These are phyloP conservation scores for Penicillium sp. DNA, from an alignment of 2,329 filamentous ascomycete species.

Conservation along the genomic window DNA sequence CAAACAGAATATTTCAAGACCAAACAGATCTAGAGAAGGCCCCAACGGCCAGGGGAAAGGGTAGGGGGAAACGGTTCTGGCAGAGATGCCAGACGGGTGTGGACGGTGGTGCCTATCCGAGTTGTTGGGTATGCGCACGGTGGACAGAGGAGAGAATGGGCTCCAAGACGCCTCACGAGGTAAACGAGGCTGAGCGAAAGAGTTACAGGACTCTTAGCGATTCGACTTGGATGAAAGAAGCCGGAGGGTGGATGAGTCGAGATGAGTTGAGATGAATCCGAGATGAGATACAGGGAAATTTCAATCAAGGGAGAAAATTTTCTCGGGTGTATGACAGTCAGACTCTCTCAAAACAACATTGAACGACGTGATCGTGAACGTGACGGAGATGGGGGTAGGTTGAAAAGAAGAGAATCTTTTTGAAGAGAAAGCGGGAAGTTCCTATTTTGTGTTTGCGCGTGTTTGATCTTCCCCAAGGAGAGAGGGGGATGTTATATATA, in stretches of 20 bases:
- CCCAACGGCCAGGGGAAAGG: slow-evolving; percentile 28
- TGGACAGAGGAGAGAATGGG: slow-evolving; percentile 19
- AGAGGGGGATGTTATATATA: slow-evolving; percentile 16
- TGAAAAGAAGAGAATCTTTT: slow-evolving; percentile 21
- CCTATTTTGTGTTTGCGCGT: slow-evolving; percentile 25
- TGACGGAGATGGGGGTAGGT: slow-evolving; percentile 13
- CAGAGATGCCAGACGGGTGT: slow-evolving; percentile 24
- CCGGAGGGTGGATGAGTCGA: background rate
- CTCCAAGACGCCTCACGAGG: slow-evolving; percentile 16
- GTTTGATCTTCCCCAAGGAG: slow-evolving; percentile 21
- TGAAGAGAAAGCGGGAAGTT: slow-evolving; percentile 24
- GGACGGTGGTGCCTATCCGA: slow-evolving; percentile 20
- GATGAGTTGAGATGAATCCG: slow-evolving; percentile 10
- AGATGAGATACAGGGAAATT: slow-evolving; percentile 2
- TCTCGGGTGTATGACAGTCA: slow-evolving; percentile 4
- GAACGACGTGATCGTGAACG: background rate
- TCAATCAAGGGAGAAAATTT: slow-evolving; percentile 25
- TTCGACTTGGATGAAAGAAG: slow-evolving; percentile 12
- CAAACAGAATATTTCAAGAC: slow-evolving; percentile 25
- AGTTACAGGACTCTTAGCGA: slow-evolving; percentile 7
- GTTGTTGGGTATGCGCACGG: slow-evolving; percentile 12
- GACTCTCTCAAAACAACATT: slow-evolving; percentile 7
- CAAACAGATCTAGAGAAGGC: slow-evolving; percentile 26
- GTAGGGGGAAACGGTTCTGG: slow-evolving; percentile 20
- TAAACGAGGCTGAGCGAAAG: slow-evolving; percentile 7